phyloP scores from a whole-genome alignment of 2,329 filamentous ascomycete genomes.

The Monilinia laxa region DNA sequence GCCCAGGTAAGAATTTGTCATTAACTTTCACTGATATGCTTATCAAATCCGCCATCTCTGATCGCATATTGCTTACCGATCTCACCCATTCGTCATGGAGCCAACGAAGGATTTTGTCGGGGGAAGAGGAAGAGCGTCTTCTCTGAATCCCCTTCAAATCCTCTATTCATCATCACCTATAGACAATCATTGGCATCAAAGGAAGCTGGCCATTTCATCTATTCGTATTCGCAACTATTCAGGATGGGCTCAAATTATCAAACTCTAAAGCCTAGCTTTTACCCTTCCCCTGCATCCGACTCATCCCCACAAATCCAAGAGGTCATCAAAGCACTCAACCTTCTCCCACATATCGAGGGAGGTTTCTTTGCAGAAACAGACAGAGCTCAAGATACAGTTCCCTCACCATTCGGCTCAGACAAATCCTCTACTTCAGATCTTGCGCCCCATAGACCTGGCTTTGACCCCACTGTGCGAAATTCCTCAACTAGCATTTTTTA shows the following conservation, averaged over 20 bases:
- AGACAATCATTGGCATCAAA: not conserved
- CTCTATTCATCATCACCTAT: not conserved
- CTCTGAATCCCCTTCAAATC: not conserved
- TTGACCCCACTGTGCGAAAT: conserved; percentile 47
- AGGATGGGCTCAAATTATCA: conserved; percentile 17
- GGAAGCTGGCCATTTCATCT: not conserved
- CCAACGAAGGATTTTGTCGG: not conserved
- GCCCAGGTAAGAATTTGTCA: not conserved
- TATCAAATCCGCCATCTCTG: not conserved
- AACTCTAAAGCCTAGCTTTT: conserved; percentile 35
- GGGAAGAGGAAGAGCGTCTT: not conserved
- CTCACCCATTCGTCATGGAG: too few species aligned
- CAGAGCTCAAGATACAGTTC: conserved; percentile 50
- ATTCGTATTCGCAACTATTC: not conserved
- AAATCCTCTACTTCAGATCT: conserved; percentile 43
- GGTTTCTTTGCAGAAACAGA: conserved; percentile 66
- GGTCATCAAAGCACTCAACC: conserved; percentile 48
- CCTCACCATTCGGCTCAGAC: conserved; percentile 53
- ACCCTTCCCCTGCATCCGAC: conserved; percentile 29
- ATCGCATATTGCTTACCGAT: not conserved
- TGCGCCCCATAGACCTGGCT: conserved; percentile 42
- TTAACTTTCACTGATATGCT: not conserved
- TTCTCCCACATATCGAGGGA: conserved; percentile 60
- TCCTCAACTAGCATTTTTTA: conserved; percentile 65
- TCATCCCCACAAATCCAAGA: conserved; percentile 41